phyloP scores from a whole-genome alignment of 352 stramenopile genomes.

The Phytophthora syringae region DNA sequence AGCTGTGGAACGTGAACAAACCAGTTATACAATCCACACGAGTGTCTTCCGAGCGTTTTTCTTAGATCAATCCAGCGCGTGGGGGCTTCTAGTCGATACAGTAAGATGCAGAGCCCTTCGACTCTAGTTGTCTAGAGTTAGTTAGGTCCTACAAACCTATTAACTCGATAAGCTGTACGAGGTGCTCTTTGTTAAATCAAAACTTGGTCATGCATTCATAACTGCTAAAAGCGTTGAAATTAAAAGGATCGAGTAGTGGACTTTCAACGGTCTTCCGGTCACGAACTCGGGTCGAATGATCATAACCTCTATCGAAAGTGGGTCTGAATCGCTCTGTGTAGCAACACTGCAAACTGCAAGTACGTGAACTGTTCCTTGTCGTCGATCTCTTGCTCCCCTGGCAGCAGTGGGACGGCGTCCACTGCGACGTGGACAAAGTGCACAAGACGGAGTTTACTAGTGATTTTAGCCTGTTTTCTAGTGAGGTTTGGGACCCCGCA shows the following conservation, averaged over 20 bases:
- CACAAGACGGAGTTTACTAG: conserved; percentile 2
- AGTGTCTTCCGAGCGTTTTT: too few species aligned
- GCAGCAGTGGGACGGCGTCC: conserved; percentile 24
- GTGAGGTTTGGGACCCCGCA: too few species aligned
- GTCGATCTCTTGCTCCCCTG: conserved; percentile 2
- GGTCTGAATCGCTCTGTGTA: too few species aligned
- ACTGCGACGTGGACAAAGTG: conserved; percentile 47
- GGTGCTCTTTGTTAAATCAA: background rate
- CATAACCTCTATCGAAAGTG: background rate
- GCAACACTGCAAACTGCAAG: conserved; percentile 46
- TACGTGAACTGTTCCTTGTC: conserved; percentile 43
- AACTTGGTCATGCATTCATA: background rate
- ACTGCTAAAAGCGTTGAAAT: background rate
- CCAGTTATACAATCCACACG: too few species aligned
- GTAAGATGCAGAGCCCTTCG: too few species aligned
- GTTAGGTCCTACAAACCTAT: too few species aligned
- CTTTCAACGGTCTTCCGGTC: background rate
- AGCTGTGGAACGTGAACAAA: too few species aligned
- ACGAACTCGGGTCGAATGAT: background rate
- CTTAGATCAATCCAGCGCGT: too few species aligned
- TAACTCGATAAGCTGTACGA: background rate
- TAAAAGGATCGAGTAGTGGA: background rate
- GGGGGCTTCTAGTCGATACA: too few species aligned
- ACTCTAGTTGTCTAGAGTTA: too few species aligned
- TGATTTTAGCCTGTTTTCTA: too few species aligned